Percentiles rank a stretch among this genome's conserved stretches.
Conservation (phyloP, 163 green algal genomes). For the Picocystis sp. region DNA sequence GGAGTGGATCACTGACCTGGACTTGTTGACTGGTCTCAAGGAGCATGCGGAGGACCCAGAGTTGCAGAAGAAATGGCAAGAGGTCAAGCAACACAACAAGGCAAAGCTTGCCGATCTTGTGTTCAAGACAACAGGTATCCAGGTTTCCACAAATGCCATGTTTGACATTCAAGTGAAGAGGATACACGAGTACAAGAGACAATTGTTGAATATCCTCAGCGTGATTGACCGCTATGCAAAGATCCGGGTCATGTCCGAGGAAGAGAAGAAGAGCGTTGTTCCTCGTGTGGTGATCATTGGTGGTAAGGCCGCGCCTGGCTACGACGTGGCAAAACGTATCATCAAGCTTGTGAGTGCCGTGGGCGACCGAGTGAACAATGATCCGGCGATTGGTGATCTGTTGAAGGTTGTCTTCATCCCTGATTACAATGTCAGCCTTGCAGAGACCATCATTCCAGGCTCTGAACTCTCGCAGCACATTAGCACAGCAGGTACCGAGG, state of each 20-base stretch:
- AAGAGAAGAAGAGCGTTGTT: conserved; percentile 63
- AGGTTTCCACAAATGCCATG: conserved; percentile 17
- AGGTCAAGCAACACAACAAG: conserved; percentile 74
- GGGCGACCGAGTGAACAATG: conserved; percentile 74
- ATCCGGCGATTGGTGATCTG: conserved; percentile 76
- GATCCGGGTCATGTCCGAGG: conserved; percentile 55
- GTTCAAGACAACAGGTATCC: conserved; percentile 31
- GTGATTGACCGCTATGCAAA: conserved; percentile 87
- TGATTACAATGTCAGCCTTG: conserved; percentile 93
- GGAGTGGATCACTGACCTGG: conserved; percentile 79
- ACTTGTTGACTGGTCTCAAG: conserved; percentile 53
- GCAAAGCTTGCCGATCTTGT: conserved; percentile 32
- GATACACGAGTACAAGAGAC: conserved; percentile 99
- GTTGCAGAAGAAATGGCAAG: conserved; percentile 60
- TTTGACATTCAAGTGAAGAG: conserved; percentile 69
- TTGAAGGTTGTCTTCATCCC: conserved; percentile 95
- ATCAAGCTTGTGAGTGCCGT: conserved; percentile 84
- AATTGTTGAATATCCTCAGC: conserved; percentile 91
- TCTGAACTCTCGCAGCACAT: conserved; percentile 82
- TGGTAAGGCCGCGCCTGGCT: conserved; percentile 91
- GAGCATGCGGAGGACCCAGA: conserved; percentile 57
- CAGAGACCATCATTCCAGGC: conserved; percentile 79
- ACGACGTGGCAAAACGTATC: conserved; percentile 98
- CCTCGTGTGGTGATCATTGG: conserved; percentile 86
- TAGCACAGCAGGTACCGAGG: conserved; percentile 37